Evolutionary conservation across 768 basidiomycete species (phyloP).

Genomic region (Chalciporus piperatus): DNA sequence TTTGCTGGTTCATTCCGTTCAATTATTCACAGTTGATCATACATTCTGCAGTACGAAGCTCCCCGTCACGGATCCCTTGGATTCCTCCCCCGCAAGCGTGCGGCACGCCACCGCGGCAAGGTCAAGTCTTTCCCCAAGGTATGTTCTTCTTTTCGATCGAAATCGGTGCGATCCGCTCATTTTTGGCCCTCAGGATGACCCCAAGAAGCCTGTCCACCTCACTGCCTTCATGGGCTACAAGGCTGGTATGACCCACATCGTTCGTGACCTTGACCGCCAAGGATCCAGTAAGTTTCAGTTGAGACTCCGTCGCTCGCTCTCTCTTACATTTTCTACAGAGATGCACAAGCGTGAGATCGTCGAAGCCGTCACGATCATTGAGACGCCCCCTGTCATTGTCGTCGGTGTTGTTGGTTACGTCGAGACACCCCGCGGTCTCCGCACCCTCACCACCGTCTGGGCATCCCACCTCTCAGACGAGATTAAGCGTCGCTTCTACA

Average conservation of each 20-base stretch:
- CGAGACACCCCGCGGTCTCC: conserved; percentile 98
- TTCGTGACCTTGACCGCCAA: conserved; percentile 98
- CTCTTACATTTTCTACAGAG: conserved; percentile 50
- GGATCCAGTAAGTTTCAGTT: conserved; percentile 81
- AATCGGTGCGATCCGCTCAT: conserved; percentile 5
- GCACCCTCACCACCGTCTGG: conserved; percentile 98
- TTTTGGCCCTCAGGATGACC: conserved; percentile 74
- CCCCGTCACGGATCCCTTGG: conserved; percentile 98
- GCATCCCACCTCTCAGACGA: conserved; percentile 97
- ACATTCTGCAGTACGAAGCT: conserved; percentile 79
- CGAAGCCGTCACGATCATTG: conserved; percentile 93
- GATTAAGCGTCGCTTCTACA: conserved; percentile 99
- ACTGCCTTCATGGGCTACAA: conserved; percentile 99
- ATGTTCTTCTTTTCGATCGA: conserved; percentile 24
- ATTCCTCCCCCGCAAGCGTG: conserved; percentile 94
- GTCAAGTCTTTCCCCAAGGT: conserved; percentile 99
- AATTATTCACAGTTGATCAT: conserved; percentile 16
- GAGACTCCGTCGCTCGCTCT: not conserved
- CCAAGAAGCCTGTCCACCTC: conserved; percentile 98
- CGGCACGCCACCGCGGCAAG: conserved; percentile 97
- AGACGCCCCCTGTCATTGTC: conserved; percentile 95
- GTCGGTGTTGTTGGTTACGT: conserved; percentile 99
- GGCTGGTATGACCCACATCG: conserved; percentile 99
- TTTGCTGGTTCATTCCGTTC: conserved; percentile 32
- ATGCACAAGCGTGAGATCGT: conserved; percentile 99